phyloP scores from a whole-genome alignment of 83 land plant species.

The Picea mariana region DNA sequence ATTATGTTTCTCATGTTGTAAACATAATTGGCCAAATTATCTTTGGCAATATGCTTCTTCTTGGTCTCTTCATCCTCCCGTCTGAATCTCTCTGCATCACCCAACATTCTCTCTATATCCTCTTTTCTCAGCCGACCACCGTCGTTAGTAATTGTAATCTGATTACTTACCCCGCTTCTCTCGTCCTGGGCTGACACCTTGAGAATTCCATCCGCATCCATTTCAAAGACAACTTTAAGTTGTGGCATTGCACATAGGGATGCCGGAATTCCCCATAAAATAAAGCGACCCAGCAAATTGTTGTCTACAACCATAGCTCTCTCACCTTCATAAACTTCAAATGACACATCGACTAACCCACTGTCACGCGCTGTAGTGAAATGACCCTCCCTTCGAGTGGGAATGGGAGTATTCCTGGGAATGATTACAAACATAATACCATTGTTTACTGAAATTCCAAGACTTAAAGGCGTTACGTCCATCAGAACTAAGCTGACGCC shows the following conservation, averaged over 20 bases:
- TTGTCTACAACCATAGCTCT: too few relatives aligned
- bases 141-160: conserved; percentile 24
- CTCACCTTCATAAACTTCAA: too few relatives aligned
- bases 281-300: conserved; percentile 23
- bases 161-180: conserved; percentile 26
- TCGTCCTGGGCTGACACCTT: conserved; percentile 24
- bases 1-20: too few relatives aligned
- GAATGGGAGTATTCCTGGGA: conserved; percentile 26
- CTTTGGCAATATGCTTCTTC: background rate
- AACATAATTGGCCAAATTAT: too few relatives aligned
- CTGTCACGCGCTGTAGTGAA: conserved; percentile 21
- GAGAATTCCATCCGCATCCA: conserved; percentile 28
- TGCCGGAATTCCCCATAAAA: conserved; percentile 23
- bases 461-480: conserved; percentile 9
- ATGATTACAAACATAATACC: conserved; percentile 24
- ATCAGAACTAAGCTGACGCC: background rate
- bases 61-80: conserved; percentile 28
- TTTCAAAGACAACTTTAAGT: background rate
- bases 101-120: conserved; percentile 4
- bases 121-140: too few relatives aligned
- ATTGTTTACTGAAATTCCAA: conserved; percentile 16
- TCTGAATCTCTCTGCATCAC: conserved; percentile 28
- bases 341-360: too few relatives aligned
- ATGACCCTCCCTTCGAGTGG: conserved; percentile 20
- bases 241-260: conserved; percentile 15